These are phyloP conservation scores for Pythium phragmiticola DNA, from an alignment of 352 stramenopile species.

Conservation along the genomic window DNA sequence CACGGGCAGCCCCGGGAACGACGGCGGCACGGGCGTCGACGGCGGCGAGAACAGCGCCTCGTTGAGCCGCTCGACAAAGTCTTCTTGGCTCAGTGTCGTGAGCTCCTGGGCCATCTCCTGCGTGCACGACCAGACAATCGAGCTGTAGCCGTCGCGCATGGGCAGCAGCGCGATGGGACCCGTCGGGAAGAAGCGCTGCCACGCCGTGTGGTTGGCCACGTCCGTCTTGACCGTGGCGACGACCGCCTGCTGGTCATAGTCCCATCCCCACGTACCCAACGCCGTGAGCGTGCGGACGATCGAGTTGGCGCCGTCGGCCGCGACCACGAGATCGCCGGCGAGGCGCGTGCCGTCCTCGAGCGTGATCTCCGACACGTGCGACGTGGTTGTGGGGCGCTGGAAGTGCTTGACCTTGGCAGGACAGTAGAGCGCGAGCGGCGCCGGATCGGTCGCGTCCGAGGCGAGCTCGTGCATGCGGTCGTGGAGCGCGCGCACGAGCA, in stretches of 20 bases:
- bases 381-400: constrained; percentile 46
- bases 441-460: constrained; percentile 36
- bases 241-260: constrained; percentile 91
- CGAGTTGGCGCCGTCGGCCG: constrained; percentile 88
- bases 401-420: constrained; percentile 85
- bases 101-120: constrained; percentile 82
- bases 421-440: constrained; percentile 70
- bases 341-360: constrained; percentile 74
- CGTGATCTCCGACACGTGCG: constrained; percentile 52
- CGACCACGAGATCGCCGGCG: constrained; percentile 79
- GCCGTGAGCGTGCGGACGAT: constrained; percentile 83
- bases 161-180: constrained; percentile 88
- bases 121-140: constrained; percentile 90
- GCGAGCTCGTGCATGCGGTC: constrained; percentile 82
- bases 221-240: constrained; percentile 91
- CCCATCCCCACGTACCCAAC: constrained; percentile 89
- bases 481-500: constrained; percentile 84
- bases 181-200: constrained; percentile 90
- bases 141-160: constrained; percentile 89
- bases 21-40: constrained; percentile 43
- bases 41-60: constrained; percentile 64
- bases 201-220: constrained; percentile 78
- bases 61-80: constrained; percentile 83
- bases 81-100: constrained; percentile 58
- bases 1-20: constrained; percentile 78